phyloP scores from a whole-genome alignment of 1,284 basidiomycete genomes.

The Inonotus obliquus region DNA sequence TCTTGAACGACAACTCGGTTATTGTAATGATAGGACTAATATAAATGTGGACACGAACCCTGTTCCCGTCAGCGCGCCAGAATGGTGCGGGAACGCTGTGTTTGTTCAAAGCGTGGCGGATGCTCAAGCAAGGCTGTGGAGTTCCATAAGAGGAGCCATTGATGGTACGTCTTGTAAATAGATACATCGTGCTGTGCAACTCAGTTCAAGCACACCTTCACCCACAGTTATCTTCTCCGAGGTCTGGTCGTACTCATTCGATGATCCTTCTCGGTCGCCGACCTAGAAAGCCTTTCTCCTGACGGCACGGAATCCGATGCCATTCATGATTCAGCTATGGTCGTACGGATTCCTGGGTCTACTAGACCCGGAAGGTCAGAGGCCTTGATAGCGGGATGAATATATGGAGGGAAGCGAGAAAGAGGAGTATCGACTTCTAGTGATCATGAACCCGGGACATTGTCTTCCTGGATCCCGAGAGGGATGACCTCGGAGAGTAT shows the following conservation, averaged over 20 bases:
- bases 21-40: conserved; percentile 27
- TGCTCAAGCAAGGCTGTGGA: conserved; percentile 36
- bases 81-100: conserved; percentile 34
- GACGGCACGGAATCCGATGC: conserved; percentile 28
- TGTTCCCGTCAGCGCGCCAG: conserved; percentile 20
- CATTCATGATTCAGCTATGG: conserved; percentile 24
- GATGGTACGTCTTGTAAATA: conserved; percentile 21
- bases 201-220: not conserved
- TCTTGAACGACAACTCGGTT: conserved; percentile 33
- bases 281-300: conserved; percentile 22
- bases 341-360: conserved; percentile 23
- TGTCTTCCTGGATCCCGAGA: not conserved
- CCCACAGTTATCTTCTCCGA: conserved; percentile 25
- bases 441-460: not conserved
- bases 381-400: not conserved
- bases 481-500: not conserved
- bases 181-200: not conserved
- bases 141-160: conserved; percentile 33
- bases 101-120: conserved; percentile 29
- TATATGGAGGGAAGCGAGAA: not conserved
- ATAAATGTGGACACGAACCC: conserved; percentile 22
- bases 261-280: conserved; percentile 25
- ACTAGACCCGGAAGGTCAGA: conserved; percentile 13
- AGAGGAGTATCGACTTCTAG: not conserved
- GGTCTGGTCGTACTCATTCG: conserved; percentile 27